These are phyloP conservation scores for Colletotrichum lini DNA, from an alignment of 2,329 filamentous ascomycete species.

Conservation along the genomic window DNA sequence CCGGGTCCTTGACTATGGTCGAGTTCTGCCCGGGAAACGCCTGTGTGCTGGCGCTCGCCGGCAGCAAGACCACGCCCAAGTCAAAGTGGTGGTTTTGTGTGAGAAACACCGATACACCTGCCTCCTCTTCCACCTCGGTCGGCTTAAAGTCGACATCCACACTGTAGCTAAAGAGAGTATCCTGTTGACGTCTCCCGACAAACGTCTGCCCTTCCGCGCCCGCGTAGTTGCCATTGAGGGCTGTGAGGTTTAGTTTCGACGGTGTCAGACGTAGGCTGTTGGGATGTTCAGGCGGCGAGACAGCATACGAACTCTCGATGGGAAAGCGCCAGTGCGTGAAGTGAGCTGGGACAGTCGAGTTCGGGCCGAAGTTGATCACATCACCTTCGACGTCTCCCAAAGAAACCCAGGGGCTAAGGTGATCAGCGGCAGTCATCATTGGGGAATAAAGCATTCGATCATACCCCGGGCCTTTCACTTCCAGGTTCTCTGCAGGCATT, in stretches of 20 bases:
- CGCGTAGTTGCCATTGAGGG: slow-evolving; percentile 60
- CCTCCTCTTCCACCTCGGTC: slow-evolving; percentile 58
- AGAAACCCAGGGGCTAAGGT: slow-evolving; percentile 48
- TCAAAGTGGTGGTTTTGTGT: slow-evolving; percentile 68
- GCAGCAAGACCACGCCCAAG: slow-evolving; percentile 54
- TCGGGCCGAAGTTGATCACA: slow-evolving; percentile 60
- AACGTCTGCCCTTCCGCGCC: slow-evolving; percentile 56
- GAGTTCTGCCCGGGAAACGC: slow-evolving; percentile 19
- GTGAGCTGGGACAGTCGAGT: slow-evolving; percentile 62
- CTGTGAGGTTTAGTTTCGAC: slow-evolving; percentile 68
- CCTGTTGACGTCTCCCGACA: slow-evolving; percentile 67
- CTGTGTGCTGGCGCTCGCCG: slow-evolving; percentile 9
- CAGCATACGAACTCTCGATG: slow-evolving; percentile 58
- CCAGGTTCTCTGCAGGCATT: slow-evolving; percentile 52
- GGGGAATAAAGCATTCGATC: neutral
- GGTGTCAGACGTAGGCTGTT: slow-evolving; percentile 63
- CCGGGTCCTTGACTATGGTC: slow-evolving; percentile 7
- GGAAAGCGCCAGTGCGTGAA: slow-evolving; percentile 72
- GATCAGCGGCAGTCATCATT: neutral
- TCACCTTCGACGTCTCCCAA: slow-evolving; percentile 54
- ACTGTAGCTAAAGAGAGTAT: slow-evolving; percentile 67
- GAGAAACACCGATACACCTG: slow-evolving; percentile 67
- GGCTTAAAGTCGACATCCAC: slow-evolving; percentile 62
- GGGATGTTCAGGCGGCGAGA: slow-evolving; percentile 59
- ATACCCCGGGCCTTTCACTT: slow-evolving; percentile 54